Conservation (phyloP, 805 yeast genomes). For the Ogataea neopini region DNA sequence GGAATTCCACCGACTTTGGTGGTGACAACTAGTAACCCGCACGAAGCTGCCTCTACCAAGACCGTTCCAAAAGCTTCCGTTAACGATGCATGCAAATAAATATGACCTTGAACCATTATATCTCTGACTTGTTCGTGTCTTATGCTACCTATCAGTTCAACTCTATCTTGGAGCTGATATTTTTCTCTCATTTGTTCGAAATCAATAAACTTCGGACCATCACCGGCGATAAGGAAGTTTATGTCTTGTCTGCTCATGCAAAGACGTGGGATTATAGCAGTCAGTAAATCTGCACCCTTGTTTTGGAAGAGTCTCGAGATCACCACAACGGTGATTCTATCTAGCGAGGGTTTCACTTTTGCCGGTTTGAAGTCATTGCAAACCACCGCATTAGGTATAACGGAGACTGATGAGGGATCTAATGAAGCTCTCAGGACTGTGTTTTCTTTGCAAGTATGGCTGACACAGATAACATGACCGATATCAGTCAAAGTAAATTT, state of each 20-base stretch:
- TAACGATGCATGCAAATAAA: constrained; percentile 87
- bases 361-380: constrained; percentile 74
- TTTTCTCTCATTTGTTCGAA: constrained; percentile 93
- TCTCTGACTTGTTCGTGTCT: constrained; percentile 92
- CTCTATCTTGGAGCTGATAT: constrained; percentile 82
- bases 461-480: constrained; percentile 94
- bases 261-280: constrained; percentile 81
- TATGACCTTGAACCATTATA: constrained; percentile 91
- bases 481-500: constrained; percentile 83
- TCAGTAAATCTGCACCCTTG: constrained; percentile 89
- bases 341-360: constrained; percentile 30
- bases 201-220: constrained; percentile 94
- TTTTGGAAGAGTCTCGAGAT: constrained; percentile 93
- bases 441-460: constrained; percentile 95
- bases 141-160: constrained; percentile 80
- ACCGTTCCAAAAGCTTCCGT: constrained; percentile 99
- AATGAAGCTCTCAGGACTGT: constrained; percentile 85
- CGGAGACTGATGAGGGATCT: constrained; percentile 77
- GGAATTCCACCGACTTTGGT: constrained; percentile 98
- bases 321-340: constrained; percentile 76
- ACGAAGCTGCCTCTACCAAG: constrained; percentile 94
- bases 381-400: constrained; percentile 95
- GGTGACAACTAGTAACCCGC: constrained; percentile 90
- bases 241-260: constrained; percentile 66
- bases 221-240: constrained; percentile 88